phyloP scores from a whole-genome alignment of 176 grass and related monocot species.

The Coix lacrymajobi region DNA sequence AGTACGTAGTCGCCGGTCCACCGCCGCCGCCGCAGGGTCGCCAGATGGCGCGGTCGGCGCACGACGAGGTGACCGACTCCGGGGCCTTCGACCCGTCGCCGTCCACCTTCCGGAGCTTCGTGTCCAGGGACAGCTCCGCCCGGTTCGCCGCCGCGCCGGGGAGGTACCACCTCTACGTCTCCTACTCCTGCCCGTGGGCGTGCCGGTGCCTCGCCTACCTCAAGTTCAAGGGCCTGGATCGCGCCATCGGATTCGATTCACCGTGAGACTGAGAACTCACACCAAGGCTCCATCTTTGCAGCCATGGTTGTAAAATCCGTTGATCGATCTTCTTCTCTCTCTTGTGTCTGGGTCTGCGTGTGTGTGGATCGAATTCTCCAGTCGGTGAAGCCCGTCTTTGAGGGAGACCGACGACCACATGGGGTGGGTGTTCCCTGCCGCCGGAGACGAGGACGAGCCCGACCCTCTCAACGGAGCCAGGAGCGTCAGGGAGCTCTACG shows the following conservation, averaged over 20 bases:
- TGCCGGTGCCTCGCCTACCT: constrained; percentile 80
- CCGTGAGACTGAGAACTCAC: constrained; percentile 49
- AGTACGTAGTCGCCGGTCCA: too few species aligned
- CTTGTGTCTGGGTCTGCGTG: not conserved
- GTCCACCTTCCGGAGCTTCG: constrained; percentile 74
- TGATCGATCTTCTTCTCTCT: not conserved
- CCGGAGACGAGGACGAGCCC: constrained; percentile 49
- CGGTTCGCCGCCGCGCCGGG: constrained; percentile 67
- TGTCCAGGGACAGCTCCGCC: constrained; percentile 58
- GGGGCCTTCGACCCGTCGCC: constrained; percentile 77
- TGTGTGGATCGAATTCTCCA: not conserved
- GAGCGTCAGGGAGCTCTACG: constrained; percentile 75
- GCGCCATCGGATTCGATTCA: constrained; percentile 55
- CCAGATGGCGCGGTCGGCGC: constrained; percentile 72
- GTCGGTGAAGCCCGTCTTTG: constrained; percentile 77
- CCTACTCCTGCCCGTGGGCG: constrained; percentile 94
- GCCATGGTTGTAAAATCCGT: not conserved
- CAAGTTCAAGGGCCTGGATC: constrained; percentile 88
- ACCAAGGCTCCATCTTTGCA: not conserved
- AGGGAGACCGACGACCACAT: constrained; percentile 66
- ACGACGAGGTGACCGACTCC: constrained; percentile 63
- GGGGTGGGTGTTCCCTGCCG: constrained; percentile 79
- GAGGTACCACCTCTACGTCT: constrained; percentile 92
- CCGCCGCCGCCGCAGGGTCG: not conserved
- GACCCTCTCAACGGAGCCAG: constrained; percentile 63